These are phyloP conservation scores for Eucalyptus tenuipes DNA, from an alignment of 345 rosid species.

Conservation along the genomic window DNA sequence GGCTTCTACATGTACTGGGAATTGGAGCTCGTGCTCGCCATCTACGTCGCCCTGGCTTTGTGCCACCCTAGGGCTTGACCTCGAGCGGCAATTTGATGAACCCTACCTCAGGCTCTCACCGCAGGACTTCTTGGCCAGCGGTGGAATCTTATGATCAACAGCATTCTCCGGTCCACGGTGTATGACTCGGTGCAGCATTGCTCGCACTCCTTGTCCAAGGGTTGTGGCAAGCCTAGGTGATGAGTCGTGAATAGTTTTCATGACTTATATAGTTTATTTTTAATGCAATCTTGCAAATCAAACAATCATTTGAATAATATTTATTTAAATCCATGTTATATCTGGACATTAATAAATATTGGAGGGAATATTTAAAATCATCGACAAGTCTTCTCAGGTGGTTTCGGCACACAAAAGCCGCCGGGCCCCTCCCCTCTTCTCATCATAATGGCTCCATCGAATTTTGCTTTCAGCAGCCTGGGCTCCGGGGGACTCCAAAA, in stretches of 20 bases:
- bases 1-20: neutral
- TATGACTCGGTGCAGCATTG: rapidly evolving
- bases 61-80: neutral
- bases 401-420: neutral
- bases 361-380: rapidly evolving
- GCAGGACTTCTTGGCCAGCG: neutral
- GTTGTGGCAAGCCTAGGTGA: neutral
- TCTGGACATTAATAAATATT: neutral
- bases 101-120: neutral
- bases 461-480: neutral
- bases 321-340: too few relatives aligned
- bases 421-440: neutral
- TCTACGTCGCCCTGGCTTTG: neutral
- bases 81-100: neutral
- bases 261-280: rapidly evolving
- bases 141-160: neutral
- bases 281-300: too few relatives aligned
- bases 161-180: neutral
- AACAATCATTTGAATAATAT: too few relatives aligned
- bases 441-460: neutral
- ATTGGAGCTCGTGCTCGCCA: neutral
- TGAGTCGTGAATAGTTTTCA: too few relatives aligned
- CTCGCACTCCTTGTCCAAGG: neutral
- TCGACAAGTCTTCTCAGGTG: neutral
- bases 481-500: neutral